These are phyloP conservation scores for Pleurostoma richardsiae DNA, from an alignment of 2,329 filamentous ascomycete species.

Conservation along the genomic window DNA sequence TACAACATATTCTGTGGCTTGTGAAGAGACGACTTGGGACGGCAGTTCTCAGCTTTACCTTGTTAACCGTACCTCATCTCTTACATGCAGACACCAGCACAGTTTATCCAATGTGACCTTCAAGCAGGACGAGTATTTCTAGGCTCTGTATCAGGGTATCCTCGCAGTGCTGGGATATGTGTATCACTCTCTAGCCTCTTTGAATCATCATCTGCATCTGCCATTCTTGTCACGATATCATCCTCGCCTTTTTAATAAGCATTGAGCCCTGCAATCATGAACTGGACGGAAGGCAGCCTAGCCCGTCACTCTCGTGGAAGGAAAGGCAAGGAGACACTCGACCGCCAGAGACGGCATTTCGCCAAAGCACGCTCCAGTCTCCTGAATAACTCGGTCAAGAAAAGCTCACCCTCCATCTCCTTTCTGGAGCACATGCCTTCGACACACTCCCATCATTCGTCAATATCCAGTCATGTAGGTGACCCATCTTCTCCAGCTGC, in stretches of 20 bases:
- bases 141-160: no score
- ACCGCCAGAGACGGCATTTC: slow-evolving; percentile 42
- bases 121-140: no score
- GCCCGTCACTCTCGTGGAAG: slow-evolving; percentile 32
- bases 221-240: background rate
- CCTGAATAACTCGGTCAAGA: slow-evolving; percentile 18
- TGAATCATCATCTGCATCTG: background rate
- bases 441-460: background rate
- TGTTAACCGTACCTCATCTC: no score
- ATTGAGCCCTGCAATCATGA: slow-evolving; percentile 26
- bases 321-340: slow-evolving; percentile 24
- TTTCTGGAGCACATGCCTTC: slow-evolving; percentile 9
- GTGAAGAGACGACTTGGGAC: no score
- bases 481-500: slow-evolving; percentile 9
- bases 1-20: no score
- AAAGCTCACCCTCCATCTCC: slow-evolving; percentile 24
- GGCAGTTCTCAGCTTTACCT: no score
- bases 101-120: no score
- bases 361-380: slow-evolving; percentile 32
- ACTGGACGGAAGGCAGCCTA: slow-evolving; percentile 44
- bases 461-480: background rate
- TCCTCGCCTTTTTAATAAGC: no score
- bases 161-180: no score
- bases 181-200: background rate
- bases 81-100: no score